phyloP scores from a whole-genome alignment of 148 eudicot genomes.

The Camellia lanceoleosa region DNA sequence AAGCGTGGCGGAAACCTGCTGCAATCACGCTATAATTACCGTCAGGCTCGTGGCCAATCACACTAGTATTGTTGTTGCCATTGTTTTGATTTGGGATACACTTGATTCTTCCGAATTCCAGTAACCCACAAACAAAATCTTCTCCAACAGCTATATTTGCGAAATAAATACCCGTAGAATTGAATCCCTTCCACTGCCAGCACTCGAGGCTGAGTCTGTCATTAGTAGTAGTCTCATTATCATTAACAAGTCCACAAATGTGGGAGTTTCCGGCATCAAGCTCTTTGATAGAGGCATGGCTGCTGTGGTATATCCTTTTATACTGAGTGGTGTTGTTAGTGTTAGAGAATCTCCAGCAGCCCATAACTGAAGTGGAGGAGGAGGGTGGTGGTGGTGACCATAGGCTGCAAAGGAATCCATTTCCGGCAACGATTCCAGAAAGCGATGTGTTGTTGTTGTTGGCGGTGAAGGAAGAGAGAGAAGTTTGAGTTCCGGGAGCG shows the following conservation, averaged over 20 bases:
- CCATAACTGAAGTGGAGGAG: slow-evolving; percentile 35
- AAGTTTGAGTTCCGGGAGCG: slow-evolving; percentile 23
- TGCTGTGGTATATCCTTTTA: slow-evolving; percentile 55
- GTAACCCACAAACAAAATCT: slow-evolving; percentile 65
- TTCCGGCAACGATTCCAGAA: slow-evolving; percentile 61
- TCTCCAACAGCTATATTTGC: slow-evolving; percentile 61
- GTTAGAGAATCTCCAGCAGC: slow-evolving; percentile 62
- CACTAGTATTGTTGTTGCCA: slow-evolving; percentile 17
- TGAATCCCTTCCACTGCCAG: slow-evolving; percentile 57
- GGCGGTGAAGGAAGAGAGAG: not conserved
- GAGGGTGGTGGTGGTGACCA: slow-evolving; percentile 19
- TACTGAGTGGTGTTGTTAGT: slow-evolving; percentile 5
- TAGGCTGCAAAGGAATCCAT: slow-evolving; percentile 59
- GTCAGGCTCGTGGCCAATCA: slow-evolving; percentile 28
- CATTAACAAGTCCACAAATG: slow-evolving; percentile 56
- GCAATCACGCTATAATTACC: slow-evolving; percentile 46
- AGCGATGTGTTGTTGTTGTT: slow-evolving; percentile 18
- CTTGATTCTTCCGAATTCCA: slow-evolving; percentile 27
- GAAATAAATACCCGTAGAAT: not conserved
- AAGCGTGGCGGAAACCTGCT: slow-evolving; percentile 48
- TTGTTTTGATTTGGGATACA: slow-evolving; percentile 24
- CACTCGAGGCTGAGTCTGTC: slow-evolving; percentile 31
- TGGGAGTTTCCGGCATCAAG: slow-evolving; percentile 50
- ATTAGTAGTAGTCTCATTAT: slow-evolving; percentile 16
- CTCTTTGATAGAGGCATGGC: slow-evolving; percentile 33